A percentile compares a stretch with the other conserved stretches of the same genome.
Evolutionary conservation across 805 yeast species (phyloP).

Genomic region (Candida andamanensis): DNA sequence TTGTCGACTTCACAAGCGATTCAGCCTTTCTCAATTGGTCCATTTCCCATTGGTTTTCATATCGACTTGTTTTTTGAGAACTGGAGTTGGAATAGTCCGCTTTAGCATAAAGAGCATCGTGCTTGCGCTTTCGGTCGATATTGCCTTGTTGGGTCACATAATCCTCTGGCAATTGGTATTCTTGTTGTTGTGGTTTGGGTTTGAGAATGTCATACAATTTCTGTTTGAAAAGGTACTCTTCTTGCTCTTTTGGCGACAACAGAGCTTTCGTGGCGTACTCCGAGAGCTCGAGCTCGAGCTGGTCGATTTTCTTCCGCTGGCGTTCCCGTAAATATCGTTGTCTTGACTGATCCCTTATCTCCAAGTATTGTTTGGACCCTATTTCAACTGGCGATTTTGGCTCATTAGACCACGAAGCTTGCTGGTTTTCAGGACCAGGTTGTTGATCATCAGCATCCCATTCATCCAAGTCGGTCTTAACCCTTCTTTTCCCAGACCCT

Average conservation of each 20-base stretch:
- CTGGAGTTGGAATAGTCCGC: background rate
- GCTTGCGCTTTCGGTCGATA: slow-evolving; percentile 51
- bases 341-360: slow-evolving; percentile 15
- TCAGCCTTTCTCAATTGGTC: slow-evolving; percentile 43
- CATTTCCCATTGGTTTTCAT: slow-evolving; percentile 47
- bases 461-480: slow-evolving; percentile 11
- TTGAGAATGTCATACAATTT: slow-evolving; percentile 14
- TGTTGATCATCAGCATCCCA: slow-evolving; percentile 15
- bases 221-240: slow-evolving; percentile 16
- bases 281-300: slow-evolving; percentile 14
- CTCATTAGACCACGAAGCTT: background rate
- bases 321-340: slow-evolving; percentile 18
- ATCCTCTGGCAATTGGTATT: slow-evolving; percentile 54
- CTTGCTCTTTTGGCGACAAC: slow-evolving; percentile 10
- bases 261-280: slow-evolving; percentile 2
- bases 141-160: slow-evolving; percentile 47
- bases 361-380: too few relatives aligned
- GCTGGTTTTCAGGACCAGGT: too few relatives aligned
- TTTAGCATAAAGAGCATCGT: slow-evolving; percentile 33
- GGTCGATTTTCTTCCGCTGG: slow-evolving; percentile 15
- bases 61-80: slow-evolving; percentile 10
- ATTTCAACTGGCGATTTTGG: background rate
- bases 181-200: slow-evolving; percentile 4
- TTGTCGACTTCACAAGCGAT: slow-evolving; percentile 11
- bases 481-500: slow-evolving; percentile 14